Evolutionary conservation across 2,329 filamentous ascomycete genomes (phyloP), one percentile per base, ranked within the genome.

Genomic region (Conoideocrella luteorostrata): DNA sequence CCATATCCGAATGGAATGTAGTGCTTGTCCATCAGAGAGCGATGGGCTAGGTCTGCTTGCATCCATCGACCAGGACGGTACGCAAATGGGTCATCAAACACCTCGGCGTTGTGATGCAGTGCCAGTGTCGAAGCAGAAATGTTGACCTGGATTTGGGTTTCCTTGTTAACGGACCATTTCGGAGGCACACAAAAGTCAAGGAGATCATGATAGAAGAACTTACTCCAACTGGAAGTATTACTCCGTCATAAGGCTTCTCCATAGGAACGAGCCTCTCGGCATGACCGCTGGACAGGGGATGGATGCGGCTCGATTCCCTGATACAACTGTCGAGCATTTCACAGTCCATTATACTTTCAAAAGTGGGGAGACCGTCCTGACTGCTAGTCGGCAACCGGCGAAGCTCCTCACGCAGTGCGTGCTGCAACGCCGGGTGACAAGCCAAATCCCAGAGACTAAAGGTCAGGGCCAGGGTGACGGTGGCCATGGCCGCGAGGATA

Each of bases 1-100:
- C 34, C 34, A 18, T 37, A 37, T 21, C 34, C 34, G 20, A 37
- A 37, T 21, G 34, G 34, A 15, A 37, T 37, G 34, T 37, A 37
- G 15, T 18, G 15, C 9, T 15, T 17, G 12, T 37, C 34, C 34
- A 37, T 37, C 12, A 18, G 12, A 15, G 12, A 17, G 7, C 11
- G 34, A 10, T 37, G 34, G 34, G 34, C 34, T 18, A 20, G 11
- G 15, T 37, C 34, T 3, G 34, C 17, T 37, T 37, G 17, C 20
- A 12, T 15, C 34, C 34, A 37, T 10, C 34, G 34, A 23, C 15
- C 21, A 23, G 34, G 34, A 4, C 4, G n/a, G n/a, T 37, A 37
- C 34, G 11, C 34, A n/a, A 17, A 18, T 18, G 34, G 34, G n/a
- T 37, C 34, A 18, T 15, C 34, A 37, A 37, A 37, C 15, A 18